Evolutionary conservation across 1,139 yeast species (phyloP), one percentile per base, ranked within the genome.

Genomic region (Pichia sp.): DNA sequence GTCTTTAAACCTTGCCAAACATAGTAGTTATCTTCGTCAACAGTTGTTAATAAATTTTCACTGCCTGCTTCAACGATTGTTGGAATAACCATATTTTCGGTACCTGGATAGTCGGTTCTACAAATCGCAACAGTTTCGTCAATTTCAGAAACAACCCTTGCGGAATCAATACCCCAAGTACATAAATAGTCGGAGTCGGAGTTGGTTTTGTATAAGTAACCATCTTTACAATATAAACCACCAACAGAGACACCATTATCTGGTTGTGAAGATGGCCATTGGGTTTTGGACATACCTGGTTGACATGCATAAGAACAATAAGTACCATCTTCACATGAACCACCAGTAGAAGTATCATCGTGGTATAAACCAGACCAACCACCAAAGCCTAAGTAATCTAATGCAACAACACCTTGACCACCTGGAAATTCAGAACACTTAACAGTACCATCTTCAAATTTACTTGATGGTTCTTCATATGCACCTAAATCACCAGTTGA

Each of bases 251-350:
- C 80, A 71, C 94, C 94, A 64, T 69, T 75, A 43, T 79, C 56
- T 50, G 92, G 92, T 69, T 85, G 94, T 29, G 66, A 57, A 32
- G 79, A 68, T 50, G 94, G 94, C 89, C 89, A 85, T 72, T 85
- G 94, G 51, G 92, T 84, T 74, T 85, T 85, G 60, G 92, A 84
- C 92, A 84, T 84, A 78, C 94, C 94, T 50, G 92, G 79, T 70
- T 84, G 90, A 71, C 94, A 85, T 55, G 92, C 88, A 65, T 85
- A 85, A 50, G 92, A 85, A 68, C 94, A 85, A 76, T 82, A 83
- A 61, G 77, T 76, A 52, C 89, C 92, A 53, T 83, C 89, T 56
- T 73, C 65, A 74, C 94, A 85, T 42, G 72, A 64, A 40, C 67
- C 68, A 50, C 67, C 68, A 52, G 84, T 75, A 52, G 87, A 82